Base-by-base conservation (phyloP, 2,329 filamentous ascomycete species). In the Plectosphaerella sp. region DNA sequence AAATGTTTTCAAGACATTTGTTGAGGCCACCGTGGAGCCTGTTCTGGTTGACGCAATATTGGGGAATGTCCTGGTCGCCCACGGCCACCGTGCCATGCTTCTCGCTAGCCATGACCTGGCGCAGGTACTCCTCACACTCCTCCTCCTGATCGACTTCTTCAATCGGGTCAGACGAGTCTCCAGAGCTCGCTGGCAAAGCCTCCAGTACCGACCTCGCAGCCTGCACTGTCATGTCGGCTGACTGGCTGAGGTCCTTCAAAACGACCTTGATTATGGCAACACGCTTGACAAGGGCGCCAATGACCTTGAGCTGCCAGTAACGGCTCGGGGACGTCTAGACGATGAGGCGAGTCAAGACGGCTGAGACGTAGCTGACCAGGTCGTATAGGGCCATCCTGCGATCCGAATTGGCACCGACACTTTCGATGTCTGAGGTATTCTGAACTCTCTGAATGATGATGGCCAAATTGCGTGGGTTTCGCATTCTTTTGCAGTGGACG, bases 291-390 rank as follows among this genome's bases (percentile, higher is more conserved):
- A 56, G 51, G 15, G 51, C 53, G 15, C 48, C 25, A 15, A 59
- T 16, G 3, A 54, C 15, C 14, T 54, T 54, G 14, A 20, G 22
- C 3, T 53, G 45, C 55, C 54, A 59, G 46, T 45, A 53, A 4
- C 10, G 11, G 7, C 57, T 51, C 2, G 22, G 16, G 3, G 55
- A 56, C 3, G 39, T 51, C 43, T 57, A 49, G 41, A 41, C 43
- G 33, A 57, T 46, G 4, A 57, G 24, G 5, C 53, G 47, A 15
- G 55, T 48, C n/a, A 57, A 7, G 25, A 53, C 48, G 6, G 53
- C 57, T 1, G 57, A 48, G 35, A 58, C 52, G 55, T 56, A 57
- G 49, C 57, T 50, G 41, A 58, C 28, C 11, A 58, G 45, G 9
- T 25, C 45, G 33, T 51, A 51, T 14, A 22, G 28, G 9, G 51